Conservation (phyloP, 805 yeast species). For the Danielozyma ontarioensis region DNA sequence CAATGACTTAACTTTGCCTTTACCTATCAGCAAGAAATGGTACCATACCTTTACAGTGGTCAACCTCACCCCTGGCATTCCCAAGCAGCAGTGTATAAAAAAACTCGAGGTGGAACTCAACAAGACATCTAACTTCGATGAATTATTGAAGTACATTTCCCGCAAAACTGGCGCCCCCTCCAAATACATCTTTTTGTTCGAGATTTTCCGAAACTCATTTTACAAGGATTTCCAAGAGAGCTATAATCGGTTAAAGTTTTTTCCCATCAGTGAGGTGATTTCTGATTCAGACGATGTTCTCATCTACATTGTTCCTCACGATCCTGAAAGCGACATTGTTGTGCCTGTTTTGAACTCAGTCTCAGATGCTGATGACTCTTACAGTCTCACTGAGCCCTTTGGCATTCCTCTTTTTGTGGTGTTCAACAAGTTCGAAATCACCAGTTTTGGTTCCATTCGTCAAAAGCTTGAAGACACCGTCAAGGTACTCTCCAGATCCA, state of each 20-base stretch:
- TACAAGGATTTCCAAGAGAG: constrained; percentile 62
- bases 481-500: constrained; percentile 18
- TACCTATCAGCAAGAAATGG: constrained; percentile 78
- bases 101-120: constrained; percentile 67
- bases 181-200: constrained; percentile 24
- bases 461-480: constrained; percentile 45
- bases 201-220: constrained; percentile 59
- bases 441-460: constrained; percentile 54
- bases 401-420: constrained; percentile 76
- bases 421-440: constrained; percentile 43
- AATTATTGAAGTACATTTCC: constrained; percentile 58
- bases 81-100: constrained; percentile 13
- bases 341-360: constrained; percentile 55
- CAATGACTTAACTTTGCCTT: constrained; percentile 82
- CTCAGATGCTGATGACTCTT: constrained; percentile 31
- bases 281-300: constrained; percentile 56
- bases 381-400: constrained; percentile 45
- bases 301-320: constrained; percentile 53
- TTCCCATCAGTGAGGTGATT: constrained; percentile 67
- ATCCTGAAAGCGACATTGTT: constrained; percentile 34
- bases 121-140: constrained; percentile 58
- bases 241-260: constrained; percentile 47
- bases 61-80: constrained; percentile 34
- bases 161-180: constrained; percentile 32
- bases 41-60: constrained; percentile 56